phyloP scores from a whole-genome alignment of 192 early-diverging fungal genomes.

The Rhizoclosmatium globosum region DNA sequence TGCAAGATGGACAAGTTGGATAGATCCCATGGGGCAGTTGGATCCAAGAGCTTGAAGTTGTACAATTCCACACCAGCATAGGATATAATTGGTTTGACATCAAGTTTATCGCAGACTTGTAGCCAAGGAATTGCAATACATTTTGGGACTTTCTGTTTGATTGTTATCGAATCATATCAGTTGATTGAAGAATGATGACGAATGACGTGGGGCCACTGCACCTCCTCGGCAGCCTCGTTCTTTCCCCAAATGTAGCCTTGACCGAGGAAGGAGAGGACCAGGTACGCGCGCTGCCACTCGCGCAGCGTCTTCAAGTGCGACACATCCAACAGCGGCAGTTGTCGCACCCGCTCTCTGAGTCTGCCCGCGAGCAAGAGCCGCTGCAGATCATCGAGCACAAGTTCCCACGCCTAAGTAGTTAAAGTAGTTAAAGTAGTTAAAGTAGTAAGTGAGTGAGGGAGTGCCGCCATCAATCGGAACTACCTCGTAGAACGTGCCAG shows the following conservation, averaged over 20 bases:
- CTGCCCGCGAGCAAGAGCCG: constrained; percentile 65
- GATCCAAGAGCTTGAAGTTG: constrained; percentile 92
- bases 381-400: constrained; percentile 78
- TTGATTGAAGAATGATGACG: background rate
- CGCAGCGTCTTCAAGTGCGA: constrained; percentile 59
- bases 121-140: constrained; percentile 88
- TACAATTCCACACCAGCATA: constrained; percentile 87
- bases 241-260: constrained; percentile 95
- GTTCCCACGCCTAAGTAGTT: constrained; percentile 79
- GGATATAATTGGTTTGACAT: constrained; percentile 86
- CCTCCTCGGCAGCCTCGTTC: constrained; percentile 76
- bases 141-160: constrained; percentile 71
- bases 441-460: background rate
- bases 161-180: background rate
- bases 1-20: constrained; percentile 84
- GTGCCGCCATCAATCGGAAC: background rate
- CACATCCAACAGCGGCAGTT: constrained; percentile 79
- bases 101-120: constrained; percentile 72
- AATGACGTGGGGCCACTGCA: constrained; percentile 13
- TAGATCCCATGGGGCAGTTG: constrained; percentile 75
- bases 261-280: constrained; percentile 86
- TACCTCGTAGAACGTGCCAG: constrained; percentile 69
- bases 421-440: no score
- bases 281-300: constrained; percentile 88
- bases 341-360: constrained; percentile 39